Conservation (phyloP, 768 basidiomycete species). For the Lactarius vividus region DNA sequence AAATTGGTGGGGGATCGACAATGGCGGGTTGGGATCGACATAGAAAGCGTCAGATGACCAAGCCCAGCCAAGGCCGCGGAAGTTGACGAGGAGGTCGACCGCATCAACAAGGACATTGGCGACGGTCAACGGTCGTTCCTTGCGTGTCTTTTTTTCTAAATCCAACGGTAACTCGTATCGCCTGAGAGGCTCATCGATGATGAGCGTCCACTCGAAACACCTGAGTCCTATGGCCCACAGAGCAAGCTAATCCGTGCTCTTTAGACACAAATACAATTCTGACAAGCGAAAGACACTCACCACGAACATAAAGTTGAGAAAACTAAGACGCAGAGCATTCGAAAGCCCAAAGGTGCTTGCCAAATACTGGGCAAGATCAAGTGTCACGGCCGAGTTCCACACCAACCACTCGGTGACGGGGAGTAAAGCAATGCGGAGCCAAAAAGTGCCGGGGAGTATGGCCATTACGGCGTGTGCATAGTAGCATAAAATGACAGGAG, state of each 20-base stretch:
- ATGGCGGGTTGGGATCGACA: background rate
- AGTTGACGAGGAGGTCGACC: constrained; percentile 23
- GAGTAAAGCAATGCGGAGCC: constrained; percentile 10
- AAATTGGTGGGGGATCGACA: constrained; percentile 1
- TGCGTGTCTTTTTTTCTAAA: background rate
- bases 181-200: constrained; percentile 9
- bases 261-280: background rate
- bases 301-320: constrained; percentile 15
- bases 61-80: constrained; percentile 27
- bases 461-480: constrained; percentile 24
- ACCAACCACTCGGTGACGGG: constrained; percentile 23
- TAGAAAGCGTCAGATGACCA: constrained; percentile 25
- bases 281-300: constrained; percentile 10
- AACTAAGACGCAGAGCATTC: constrained; percentile 10
- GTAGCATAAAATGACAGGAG: constrained; percentile 19
- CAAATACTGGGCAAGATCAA: constrained; percentile 16
- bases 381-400: constrained; percentile 6
- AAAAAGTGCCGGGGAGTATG: constrained; percentile 18
- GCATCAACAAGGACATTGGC: constrained; percentile 19
- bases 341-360: background rate
- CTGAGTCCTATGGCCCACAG: constrained; percentile 13
- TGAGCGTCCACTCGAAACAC: constrained; percentile 24
- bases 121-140: constrained; percentile 8
- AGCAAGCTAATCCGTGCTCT: background rate
- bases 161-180: constrained; percentile 6